These are phyloP conservation scores for Termitomyces sp. DNA, from an alignment of 768 basidiomycete species.

Conservation along the genomic window DNA sequence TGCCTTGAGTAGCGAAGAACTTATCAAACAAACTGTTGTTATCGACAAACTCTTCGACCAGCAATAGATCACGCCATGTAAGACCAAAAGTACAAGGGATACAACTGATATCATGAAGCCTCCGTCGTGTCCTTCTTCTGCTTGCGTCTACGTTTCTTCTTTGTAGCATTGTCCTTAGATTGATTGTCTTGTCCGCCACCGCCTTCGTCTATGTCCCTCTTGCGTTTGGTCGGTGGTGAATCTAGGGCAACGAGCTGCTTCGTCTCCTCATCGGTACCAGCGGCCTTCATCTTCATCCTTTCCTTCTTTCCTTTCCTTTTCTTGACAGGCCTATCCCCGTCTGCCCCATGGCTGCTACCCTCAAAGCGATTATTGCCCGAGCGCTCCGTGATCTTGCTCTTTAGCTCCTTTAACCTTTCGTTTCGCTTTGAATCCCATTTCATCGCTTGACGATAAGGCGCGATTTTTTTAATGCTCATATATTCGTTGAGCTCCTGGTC, in stretches of 20 bases:
- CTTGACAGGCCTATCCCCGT: conserved; percentile 35
- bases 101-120: background rate
- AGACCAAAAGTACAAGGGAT: background rate
- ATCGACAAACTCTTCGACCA: conserved; percentile 32
- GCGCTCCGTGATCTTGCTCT: conserved; percentile 52
- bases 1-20: conserved; percentile 26
- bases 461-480: conserved; percentile 84
- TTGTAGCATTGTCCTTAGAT: conserved; percentile 10
- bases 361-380: conserved; percentile 16
- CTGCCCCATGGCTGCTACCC: conserved; percentile 15
- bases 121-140: conserved; percentile 15
- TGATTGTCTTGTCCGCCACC: conserved; percentile 41
- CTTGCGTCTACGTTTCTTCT: conserved; percentile 31
- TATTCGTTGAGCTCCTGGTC: conserved; percentile 93
- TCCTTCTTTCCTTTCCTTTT: conserved; percentile 73
- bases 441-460: conserved; percentile 74
- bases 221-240: conserved; percentile 10
- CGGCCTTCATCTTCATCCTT: conserved; percentile 45
- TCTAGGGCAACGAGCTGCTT: conserved; percentile 1
- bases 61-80: background rate
- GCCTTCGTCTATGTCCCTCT: conserved; percentile 24
- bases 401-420: conserved; percentile 71
- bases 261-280: conserved; percentile 17
- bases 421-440: conserved; percentile 62
- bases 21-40: conserved; percentile 16